phyloP scores from a whole-genome alignment of 331 rosid species.

The Quercus phellos region DNA sequence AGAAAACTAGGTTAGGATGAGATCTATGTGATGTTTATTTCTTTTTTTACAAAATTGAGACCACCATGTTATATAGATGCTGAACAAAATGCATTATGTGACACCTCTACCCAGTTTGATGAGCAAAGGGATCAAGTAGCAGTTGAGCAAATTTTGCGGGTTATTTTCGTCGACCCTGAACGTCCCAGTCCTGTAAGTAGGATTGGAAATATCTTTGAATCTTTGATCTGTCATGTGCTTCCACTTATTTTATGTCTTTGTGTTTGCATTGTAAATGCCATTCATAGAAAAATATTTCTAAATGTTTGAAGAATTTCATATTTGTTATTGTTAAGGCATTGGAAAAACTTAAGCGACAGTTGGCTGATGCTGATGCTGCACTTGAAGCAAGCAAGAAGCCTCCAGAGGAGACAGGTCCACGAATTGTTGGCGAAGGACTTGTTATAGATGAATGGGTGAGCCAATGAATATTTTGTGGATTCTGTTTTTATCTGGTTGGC shows the following conservation, averaged over 20 bases:
- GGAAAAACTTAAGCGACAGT: slow-evolving; percentile 70
- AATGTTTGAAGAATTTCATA: background rate
- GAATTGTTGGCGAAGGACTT: slow-evolving; percentile 75
- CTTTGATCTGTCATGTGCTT: background rate
- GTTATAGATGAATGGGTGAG: slow-evolving; percentile 98
- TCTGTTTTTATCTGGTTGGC: background rate
- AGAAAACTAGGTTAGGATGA: background rate
- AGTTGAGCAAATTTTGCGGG: slow-evolving; percentile 79
- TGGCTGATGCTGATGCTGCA: slow-evolving; percentile 91
- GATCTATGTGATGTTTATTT: background rate
- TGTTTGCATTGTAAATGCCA: background rate
- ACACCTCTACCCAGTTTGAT: slow-evolving; percentile 57
- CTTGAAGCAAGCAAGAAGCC: slow-evolving; percentile 70
- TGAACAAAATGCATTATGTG: slow-evolving; percentile 10
- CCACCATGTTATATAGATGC: background rate
- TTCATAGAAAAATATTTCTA: background rate
- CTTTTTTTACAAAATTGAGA: background rate
- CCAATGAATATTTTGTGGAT: slow-evolving; percentile 4
- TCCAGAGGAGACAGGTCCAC: slow-evolving; percentile 69
- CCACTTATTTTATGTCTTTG: background rate
- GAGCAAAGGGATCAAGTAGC: slow-evolving; percentile 89
- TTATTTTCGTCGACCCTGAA: slow-evolving; percentile 75
- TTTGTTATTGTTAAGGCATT: slow-evolving; percentile 43
- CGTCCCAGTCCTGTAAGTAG: slow-evolving; percentile 65
- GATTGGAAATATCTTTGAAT: background rate